Conservation (phyloP, 768 basidiomycete species). For the Auricularia cornea region DNA sequence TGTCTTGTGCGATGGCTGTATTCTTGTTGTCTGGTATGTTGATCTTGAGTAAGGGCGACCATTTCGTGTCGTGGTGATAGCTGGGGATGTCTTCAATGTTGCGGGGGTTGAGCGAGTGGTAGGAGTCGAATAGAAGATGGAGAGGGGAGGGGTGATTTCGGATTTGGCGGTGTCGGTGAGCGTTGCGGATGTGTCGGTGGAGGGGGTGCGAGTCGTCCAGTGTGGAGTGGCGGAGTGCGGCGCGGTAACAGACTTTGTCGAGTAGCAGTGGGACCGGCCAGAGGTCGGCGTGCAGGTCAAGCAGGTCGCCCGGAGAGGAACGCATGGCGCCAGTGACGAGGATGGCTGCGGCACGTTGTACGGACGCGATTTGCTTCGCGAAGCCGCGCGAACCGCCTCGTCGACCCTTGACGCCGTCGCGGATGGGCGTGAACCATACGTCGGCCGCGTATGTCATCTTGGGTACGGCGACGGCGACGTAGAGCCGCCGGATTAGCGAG, state of each 20-base stretch:
- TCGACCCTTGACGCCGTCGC: too few species aligned
- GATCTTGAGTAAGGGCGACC: neutral
- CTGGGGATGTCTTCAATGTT: constrained; percentile 12
- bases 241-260: too few species aligned
- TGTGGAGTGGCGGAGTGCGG: too few species aligned
- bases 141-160: constrained; percentile 12
- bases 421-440: too few species aligned
- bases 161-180: neutral
- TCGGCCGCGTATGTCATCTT: too few species aligned
- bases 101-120: constrained; percentile 2
- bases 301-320: constrained; percentile 15
- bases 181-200: too few species aligned
- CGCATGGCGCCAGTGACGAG: constrained; percentile 17
- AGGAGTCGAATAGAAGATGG: constrained; percentile 13
- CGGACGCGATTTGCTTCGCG: constrained; percentile 7
- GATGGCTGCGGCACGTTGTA: constrained; percentile 17
- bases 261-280: constrained; percentile 15
- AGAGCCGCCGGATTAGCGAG: too few species aligned
- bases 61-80: neutral
- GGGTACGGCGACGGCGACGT: too few species aligned
- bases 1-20: neutral
- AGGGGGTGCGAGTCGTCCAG: too few species aligned
- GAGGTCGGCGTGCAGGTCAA: constrained; percentile 14
- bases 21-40: constrained; percentile 1
- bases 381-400: neutral